phyloP scores from a whole-genome alignment of 176 grass and related monocot genomes.

The Rhynchospora tenuis region DNA sequence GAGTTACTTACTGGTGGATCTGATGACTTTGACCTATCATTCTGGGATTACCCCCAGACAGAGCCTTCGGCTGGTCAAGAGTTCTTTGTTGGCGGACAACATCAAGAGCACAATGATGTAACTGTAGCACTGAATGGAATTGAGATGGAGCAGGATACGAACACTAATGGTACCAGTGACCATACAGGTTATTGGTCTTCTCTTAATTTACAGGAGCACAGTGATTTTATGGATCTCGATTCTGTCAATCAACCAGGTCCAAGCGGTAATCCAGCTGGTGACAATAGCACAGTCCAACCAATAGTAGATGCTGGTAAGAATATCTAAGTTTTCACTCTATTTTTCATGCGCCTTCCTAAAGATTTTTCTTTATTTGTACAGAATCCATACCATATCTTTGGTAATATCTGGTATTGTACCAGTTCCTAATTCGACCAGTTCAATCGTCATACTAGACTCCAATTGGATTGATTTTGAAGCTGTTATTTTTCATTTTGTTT shows the following conservation, averaged over 20 bases:
- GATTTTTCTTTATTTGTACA: background rate
- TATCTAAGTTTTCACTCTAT: background rate
- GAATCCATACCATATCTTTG: background rate
- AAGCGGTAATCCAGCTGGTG: background rate
- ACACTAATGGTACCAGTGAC: constrained; percentile 23
- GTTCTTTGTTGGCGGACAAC: constrained; percentile 13
- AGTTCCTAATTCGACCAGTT: background rate
- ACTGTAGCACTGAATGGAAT: constrained; percentile 22
- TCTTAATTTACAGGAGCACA: constrained; percentile 29
- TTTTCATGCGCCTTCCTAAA: background rate
- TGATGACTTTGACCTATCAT: constrained; percentile 47
- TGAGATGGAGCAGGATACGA: constrained; percentile 27
- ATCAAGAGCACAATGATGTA: constrained; percentile 26
- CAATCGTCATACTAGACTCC: background rate
- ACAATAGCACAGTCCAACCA: constrained; percentile 6
- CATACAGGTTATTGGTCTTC: constrained; percentile 39
- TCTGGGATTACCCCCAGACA: constrained; percentile 47
- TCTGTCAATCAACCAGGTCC: background rate
- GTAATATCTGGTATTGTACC: constrained; percentile 10
- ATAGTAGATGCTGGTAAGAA: constrained; percentile 10
- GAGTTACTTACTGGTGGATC: constrained; percentile 34
- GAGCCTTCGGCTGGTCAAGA: constrained; percentile 13
- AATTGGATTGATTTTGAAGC: background rate
- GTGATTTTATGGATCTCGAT: background rate
- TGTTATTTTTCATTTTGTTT: background rate